Percentiles rank a stretch among this genome's conserved stretches.
Conservation (phyloP, 345 rosid genomes). For the Melastoma malabathricum region DNA sequence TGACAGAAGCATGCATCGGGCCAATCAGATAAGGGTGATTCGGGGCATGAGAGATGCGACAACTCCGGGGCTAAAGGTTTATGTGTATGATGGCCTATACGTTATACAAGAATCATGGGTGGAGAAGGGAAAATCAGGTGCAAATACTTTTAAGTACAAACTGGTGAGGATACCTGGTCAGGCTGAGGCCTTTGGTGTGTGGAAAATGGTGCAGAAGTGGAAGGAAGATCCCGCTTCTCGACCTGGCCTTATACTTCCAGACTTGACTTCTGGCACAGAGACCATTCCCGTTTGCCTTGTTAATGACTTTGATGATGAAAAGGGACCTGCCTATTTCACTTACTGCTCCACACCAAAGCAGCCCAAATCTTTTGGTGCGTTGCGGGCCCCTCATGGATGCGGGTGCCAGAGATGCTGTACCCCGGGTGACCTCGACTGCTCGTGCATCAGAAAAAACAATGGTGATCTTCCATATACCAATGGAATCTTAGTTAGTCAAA, state of each 20-base stretch:
- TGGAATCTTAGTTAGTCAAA: slow-evolving; percentile 50
- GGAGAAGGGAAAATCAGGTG: slow-evolving; percentile 66
- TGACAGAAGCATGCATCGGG: slow-evolving; percentile 63
- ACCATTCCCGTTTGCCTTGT: slow-evolving; percentile 64
- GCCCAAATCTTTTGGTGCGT: slow-evolving; percentile 24
- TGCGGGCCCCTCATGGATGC: slow-evolving; percentile 24
- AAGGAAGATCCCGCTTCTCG: slow-evolving; percentile 33
- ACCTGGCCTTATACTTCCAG: slow-evolving; percentile 59
- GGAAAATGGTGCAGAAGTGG: slow-evolving; percentile 65
- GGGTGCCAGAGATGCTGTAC: slow-evolving; percentile 33
- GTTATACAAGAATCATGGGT: slow-evolving; percentile 63
- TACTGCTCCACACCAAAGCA: slow-evolving; percentile 43
- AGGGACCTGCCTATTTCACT: slow-evolving; percentile 62
- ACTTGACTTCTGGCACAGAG: slow-evolving; percentile 78
- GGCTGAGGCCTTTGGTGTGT: slow-evolving; percentile 42
- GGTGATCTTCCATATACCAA: slow-evolving; percentile 52
- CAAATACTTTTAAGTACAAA: slow-evolving; percentile 60
- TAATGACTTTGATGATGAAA: slow-evolving; percentile 75
- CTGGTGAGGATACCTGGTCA: slow-evolving; percentile 57
- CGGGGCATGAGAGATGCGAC: slow-evolving; percentile 49
- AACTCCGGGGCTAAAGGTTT: slow-evolving; percentile 31
- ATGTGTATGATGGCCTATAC: slow-evolving; percentile 72
- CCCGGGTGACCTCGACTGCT: slow-evolving; percentile 54
- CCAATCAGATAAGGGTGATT: slow-evolving; percentile 59
- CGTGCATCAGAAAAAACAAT: slow-evolving; percentile 61